Evolutionary conservation across 139 green algal species (phyloP).

Genomic region (Tetradesmus lagerheimii): DNA sequence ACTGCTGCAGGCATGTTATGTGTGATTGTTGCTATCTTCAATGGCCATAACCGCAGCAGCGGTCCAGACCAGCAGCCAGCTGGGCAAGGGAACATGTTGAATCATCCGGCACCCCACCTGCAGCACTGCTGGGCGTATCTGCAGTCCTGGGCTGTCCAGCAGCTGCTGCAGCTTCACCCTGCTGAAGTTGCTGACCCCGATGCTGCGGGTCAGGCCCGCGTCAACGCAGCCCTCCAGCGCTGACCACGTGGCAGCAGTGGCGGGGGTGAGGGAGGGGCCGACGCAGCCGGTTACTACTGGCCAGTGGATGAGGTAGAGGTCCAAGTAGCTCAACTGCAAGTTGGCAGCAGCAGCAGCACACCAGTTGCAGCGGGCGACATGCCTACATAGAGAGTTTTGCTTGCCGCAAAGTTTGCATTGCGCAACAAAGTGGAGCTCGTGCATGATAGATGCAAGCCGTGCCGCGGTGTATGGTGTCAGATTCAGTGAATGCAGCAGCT

Average conservation of each 20-base stretch:
- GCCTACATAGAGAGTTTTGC: background rate
- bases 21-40: too few relatives aligned
- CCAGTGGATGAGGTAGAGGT: slow-evolving; percentile 93
- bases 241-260: slow-evolving; percentile 66
- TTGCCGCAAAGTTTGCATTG: too few relatives aligned
- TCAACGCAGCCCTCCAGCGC: slow-evolving; percentile 79
- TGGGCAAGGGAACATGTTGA: too few relatives aligned
- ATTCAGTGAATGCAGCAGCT: background rate
- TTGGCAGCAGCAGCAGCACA: background rate
- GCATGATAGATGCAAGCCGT: too few relatives aligned
- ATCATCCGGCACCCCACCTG: background rate
- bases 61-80: too few relatives aligned
- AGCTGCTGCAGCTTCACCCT: slow-evolving; percentile 76
- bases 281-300: slow-evolving; percentile 70
- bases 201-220: slow-evolving; percentile 73
- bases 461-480: too few relatives aligned
- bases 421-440: too few relatives aligned
- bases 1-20: too few relatives aligned
- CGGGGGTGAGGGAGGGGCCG: slow-evolving; percentile 70
- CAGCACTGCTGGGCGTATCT: slow-evolving; percentile 23
- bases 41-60: too few relatives aligned
- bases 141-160: slow-evolving; percentile 42
- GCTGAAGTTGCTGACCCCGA: slow-evolving; percentile 91
- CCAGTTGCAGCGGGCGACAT: background rate
- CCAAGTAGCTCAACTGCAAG: slow-evolving; percentile 68